Evolutionary conservation across 2,329 filamentous ascomycete species (phyloP).

Genomic region (Thermoascus crustaceus): DNA sequence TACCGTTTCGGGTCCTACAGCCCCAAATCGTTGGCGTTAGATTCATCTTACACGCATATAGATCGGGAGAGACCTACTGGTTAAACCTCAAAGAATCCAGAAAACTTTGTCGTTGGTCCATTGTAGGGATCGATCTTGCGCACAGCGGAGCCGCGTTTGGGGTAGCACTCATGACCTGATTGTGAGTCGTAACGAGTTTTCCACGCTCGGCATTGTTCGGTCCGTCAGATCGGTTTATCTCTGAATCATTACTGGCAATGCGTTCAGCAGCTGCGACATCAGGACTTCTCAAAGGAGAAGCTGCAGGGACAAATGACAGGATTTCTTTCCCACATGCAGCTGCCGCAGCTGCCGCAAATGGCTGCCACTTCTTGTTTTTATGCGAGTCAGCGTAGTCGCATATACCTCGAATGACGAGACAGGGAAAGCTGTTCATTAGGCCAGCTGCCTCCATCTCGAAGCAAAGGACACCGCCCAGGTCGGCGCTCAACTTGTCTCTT

Average conservation of each 20-base stretch:
- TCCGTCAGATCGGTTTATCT: too few relatives aligned
- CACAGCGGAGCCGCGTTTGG: too few relatives aligned
- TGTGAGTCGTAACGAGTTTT: too few relatives aligned
- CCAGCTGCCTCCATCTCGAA: constrained; percentile 26
- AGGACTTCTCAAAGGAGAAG: neutral
- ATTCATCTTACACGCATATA: too few relatives aligned
- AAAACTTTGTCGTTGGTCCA: neutral
- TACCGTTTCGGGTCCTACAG: too few relatives aligned
- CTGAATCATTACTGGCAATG: too few relatives aligned
- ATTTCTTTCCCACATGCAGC: constrained; percentile 20
- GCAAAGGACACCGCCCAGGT: constrained; percentile 11
- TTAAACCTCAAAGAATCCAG: constrained; percentile 5
- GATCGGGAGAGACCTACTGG: constrained; percentile 5
- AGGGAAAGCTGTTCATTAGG: constrained; percentile 22
- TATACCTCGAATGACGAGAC: constrained; percentile 33
- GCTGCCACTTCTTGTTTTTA: constrained; percentile 31
- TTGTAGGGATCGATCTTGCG: too few relatives aligned
- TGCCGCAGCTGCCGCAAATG: constrained; percentile 24
- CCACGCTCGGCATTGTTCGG: too few relatives aligned
- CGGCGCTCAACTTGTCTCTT: constrained; percentile 7
- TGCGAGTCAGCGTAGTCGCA: constrained; percentile 35
- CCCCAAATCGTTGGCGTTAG: too few relatives aligned
- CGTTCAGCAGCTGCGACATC: too few relatives aligned
- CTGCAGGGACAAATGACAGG: neutral
- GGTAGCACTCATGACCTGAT: too few relatives aligned